These are phyloP conservation scores for Oehlia diaphana DNA, from an alignment of 192 early-diverging fungal genomes.

Conservation along the genomic window DNA sequence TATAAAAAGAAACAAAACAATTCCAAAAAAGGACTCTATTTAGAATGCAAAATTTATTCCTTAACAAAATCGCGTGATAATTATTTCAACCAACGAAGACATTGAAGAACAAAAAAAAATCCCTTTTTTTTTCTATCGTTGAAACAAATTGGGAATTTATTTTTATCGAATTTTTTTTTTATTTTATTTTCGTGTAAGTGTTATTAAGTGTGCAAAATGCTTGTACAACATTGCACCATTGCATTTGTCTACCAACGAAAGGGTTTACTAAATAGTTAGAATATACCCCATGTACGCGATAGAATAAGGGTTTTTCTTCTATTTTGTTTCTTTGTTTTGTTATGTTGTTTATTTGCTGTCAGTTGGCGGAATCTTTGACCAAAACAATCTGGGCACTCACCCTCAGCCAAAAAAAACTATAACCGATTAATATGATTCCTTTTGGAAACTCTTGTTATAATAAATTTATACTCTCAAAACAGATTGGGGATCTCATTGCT, in stretches of 20 bases:
- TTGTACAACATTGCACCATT: neutral
- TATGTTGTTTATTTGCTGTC: conserved; percentile 9
- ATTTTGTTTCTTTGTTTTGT: neutral
- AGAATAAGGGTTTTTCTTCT: neutral
- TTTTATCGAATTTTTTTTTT: neutral
- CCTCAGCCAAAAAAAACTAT: neutral
- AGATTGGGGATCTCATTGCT: neutral
- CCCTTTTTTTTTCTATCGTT: neutral
- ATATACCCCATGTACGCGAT: neutral
- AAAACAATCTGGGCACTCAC: neutral
- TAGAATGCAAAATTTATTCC: no score
- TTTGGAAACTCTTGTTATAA: neutral
- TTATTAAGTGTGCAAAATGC: neutral
- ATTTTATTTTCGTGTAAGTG: neutral
- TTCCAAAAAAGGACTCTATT: no score
- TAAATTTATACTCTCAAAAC: neutral
- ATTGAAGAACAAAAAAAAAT: neutral
- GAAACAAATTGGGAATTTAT: neutral
- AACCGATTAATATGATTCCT: no score
- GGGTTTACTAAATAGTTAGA: neutral
- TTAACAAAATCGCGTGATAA: neutral
- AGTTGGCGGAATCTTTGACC: conserved; percentile 13
- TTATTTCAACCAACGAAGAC: neutral
- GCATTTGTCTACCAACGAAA: neutral
- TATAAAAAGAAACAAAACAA: neutral